phyloP scores from a whole-genome alignment of 2,329 filamentous ascomycete genomes.

The Sordariomycetes sp. region DNA sequence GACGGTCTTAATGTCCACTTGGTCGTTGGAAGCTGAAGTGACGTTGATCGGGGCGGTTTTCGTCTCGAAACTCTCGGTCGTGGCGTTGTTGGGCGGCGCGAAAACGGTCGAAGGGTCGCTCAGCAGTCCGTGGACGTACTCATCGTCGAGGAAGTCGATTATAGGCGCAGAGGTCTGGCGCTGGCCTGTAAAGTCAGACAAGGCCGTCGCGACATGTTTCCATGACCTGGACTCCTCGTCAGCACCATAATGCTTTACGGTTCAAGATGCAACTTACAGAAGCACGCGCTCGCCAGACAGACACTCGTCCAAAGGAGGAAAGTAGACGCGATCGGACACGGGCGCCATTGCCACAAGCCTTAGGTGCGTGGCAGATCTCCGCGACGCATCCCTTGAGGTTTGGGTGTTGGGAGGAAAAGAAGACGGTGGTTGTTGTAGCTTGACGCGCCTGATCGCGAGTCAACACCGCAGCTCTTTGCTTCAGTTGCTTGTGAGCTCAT shows the following conservation, averaged over 20 bases:
- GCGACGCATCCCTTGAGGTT: conserved; percentile 25
- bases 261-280: conserved; percentile 48
- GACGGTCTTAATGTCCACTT: conserved; percentile 67
- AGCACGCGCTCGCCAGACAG: conserved; percentile 72
- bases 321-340: conserved; percentile 61
- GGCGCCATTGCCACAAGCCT: conserved; percentile 59
- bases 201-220: conserved; percentile 48
- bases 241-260: background rate
- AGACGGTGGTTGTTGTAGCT: conserved; percentile 9
- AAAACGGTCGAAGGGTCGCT: conserved; percentile 62
- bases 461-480: background rate
- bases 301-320: conserved; percentile 78
- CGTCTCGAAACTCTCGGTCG: conserved; percentile 68
- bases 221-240: conserved; percentile 39
- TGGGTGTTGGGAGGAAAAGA: conserved; percentile 9
- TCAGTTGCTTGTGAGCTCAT: background rate
- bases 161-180: conserved; percentile 45
- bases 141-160: conserved; percentile 61
- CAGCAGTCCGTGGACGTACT: conserved; percentile 59
- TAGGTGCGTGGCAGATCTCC: conserved; percentile 32
- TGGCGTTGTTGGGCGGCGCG: conserved; percentile 47
- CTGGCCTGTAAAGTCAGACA: conserved; percentile 47
- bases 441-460: background rate
- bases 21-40: conserved; percentile 55
- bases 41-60: conserved; percentile 83